phyloP scores from a whole-genome alignment of 129 eudicot genomes.

The Mikania micrantha region DNA sequence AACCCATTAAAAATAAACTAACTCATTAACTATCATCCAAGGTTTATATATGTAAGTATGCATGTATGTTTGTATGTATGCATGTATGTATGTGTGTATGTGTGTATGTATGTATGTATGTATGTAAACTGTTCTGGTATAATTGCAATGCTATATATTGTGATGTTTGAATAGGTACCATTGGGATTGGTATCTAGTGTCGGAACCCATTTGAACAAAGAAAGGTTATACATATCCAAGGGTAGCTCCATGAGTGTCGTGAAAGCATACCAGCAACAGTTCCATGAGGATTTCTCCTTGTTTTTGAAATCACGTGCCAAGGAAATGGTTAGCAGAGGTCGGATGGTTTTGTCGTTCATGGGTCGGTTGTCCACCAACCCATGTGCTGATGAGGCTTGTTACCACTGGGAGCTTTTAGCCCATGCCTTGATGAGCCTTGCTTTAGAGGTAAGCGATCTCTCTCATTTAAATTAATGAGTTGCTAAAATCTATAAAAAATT shows the following conservation, averaged over 20 bases:
- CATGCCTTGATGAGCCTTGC: constrained; percentile 44
- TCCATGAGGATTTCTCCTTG: constrained; percentile 34
- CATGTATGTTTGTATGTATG: too few relatives aligned
- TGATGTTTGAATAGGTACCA: constrained; percentile 40
- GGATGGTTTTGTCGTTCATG: constrained; percentile 52
- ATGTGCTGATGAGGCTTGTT: constrained; percentile 26
- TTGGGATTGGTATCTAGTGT: constrained; percentile 20
- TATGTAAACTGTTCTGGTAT: too few relatives aligned
- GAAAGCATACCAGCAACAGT: constrained; percentile 45
- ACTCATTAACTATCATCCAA: too few relatives aligned
- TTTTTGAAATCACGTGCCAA: constrained; percentile 47
- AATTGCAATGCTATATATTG: background rate
- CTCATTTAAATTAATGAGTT: background rate
- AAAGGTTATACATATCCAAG: constrained; percentile 37
- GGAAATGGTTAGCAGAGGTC: constrained; percentile 46
- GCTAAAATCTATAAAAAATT: too few relatives aligned
- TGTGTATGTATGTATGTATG: too few relatives aligned
- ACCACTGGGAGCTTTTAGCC: constrained; percentile 49
- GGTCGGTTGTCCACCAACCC: constrained; percentile 36
- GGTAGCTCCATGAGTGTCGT: constrained; percentile 32
- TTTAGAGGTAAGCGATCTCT: constrained; percentile 26
- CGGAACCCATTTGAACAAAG: constrained; percentile 36
- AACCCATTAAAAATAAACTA: too few relatives aligned
- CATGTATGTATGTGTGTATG: too few relatives aligned
- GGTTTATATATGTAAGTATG: too few relatives aligned